A percentile compares a stretch with the other conserved stretches of the same genome.
Evolutionary conservation across 148 eudicot genomes (phyloP).

Genomic region (Vaccinium macrocarpon): DNA sequence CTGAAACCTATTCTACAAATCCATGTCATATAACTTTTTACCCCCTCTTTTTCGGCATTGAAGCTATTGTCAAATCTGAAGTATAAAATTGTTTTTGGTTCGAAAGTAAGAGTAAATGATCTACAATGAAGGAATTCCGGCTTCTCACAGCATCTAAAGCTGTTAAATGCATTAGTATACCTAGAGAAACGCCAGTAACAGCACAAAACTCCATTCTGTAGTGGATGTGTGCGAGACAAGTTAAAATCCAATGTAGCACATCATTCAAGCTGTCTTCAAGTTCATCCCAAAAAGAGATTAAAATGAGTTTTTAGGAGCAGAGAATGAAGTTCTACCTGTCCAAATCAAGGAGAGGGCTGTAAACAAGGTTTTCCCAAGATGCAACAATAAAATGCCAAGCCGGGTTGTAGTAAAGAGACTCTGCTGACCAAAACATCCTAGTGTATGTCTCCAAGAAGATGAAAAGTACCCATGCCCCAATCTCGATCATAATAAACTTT

Average conservation of each 20-base stretch:
- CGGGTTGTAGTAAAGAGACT: conserved; percentile 95
- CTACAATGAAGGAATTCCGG: not conserved
- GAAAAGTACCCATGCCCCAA: conserved; percentile 95
- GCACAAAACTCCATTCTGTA: not conserved
- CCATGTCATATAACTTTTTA: not conserved
- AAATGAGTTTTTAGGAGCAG: not conserved
- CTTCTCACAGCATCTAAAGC: not conserved
- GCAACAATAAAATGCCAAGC: conserved; percentile 82
- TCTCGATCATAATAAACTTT: conserved; percentile 80
- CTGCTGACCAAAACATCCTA: conserved; percentile 98
- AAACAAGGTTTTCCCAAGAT: conserved; percentile 90
- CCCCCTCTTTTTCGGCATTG: not conserved
- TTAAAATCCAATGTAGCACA: not conserved
- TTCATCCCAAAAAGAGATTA: not conserved
- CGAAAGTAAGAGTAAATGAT: too few relatives aligned
- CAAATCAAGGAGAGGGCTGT: conserved; percentile 86
- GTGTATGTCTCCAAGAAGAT: conserved; percentile 96
- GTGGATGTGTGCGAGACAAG: not conserved
- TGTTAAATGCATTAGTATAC: not conserved
- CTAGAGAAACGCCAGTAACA: not conserved
- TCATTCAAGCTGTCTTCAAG: not conserved
- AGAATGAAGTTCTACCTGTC: conserved; percentile 62
- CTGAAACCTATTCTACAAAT: not conserved
- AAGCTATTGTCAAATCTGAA: not conserved
- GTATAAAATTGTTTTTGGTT: too few relatives aligned